These are phyloP conservation scores for Debaryomycetaceae sp. DNA, from an alignment of 1,139 yeast species.

Conservation along the genomic window DNA sequence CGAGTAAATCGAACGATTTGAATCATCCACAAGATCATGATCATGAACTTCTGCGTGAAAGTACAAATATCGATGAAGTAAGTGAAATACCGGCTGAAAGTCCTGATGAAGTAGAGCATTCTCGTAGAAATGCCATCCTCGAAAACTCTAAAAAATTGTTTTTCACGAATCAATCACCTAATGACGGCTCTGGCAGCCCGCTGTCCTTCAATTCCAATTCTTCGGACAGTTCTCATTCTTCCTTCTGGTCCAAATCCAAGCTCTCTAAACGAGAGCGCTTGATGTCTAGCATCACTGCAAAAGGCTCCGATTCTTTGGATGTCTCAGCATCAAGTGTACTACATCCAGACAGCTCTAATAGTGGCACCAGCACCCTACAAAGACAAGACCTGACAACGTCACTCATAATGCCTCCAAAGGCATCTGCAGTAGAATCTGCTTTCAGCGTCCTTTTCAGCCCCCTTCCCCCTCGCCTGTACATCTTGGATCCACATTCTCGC, in stretches of 20 bases:
- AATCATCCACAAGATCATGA: slow-evolving; percentile 9
- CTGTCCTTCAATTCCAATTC: background rate
- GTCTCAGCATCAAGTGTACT: background rate
- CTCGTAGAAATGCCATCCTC: background rate
- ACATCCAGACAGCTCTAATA: background rate
- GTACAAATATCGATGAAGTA: slow-evolving; percentile 8
- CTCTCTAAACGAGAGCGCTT: background rate
- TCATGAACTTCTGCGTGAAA: slow-evolving; percentile 9
- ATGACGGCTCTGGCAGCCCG: background rate
- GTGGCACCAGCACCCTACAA: background rate
- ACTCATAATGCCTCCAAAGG: slow-evolving; percentile 37
- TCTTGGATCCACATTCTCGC: slow-evolving; percentile 41
- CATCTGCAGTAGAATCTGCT: slow-evolving; percentile 45
- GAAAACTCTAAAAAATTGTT: slow-evolving; percentile 4
- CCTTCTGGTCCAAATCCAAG: background rate
- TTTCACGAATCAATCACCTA: background rate
- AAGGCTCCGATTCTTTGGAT: slow-evolving; percentile 6
- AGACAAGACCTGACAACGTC: background rate
- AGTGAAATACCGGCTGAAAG: slow-evolving; percentile 8
- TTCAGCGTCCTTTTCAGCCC: slow-evolving; percentile 42
- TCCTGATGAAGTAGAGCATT: slow-evolving; percentile 5
- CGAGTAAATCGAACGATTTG: slow-evolving; percentile 9
- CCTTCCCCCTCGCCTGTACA: slow-evolving; percentile 33
- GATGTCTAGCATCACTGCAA: slow-evolving; percentile 1
- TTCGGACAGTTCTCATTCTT: background rate